A percentile compares a stretch with the other conserved stretches of the same genome.
Evolutionary conservation across 805 yeast genomes (phyloP).

Genomic region (Wickerhamomyces ciferrii): DNA sequence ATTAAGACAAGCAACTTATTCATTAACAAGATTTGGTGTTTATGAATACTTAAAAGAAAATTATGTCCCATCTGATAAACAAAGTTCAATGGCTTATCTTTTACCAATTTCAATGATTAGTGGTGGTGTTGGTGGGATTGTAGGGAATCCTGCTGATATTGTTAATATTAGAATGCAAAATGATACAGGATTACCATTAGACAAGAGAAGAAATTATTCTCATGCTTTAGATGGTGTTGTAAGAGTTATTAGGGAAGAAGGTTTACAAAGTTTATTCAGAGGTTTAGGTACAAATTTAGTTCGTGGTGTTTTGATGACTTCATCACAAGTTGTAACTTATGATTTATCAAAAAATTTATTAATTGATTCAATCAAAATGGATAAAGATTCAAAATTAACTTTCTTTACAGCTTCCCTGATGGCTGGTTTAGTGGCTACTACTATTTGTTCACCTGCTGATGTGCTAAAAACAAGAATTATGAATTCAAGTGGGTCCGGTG

Average conservation of each 20-base stretch:
- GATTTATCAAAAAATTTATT: slow-evolving; percentile 65
- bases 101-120: slow-evolving; percentile 81
- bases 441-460: slow-evolving; percentile 90
- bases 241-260: slow-evolving; percentile 58
- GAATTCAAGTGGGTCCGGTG: slow-evolving; percentile 45
- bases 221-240: slow-evolving; percentile 75
- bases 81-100: slow-evolving; percentile 53
- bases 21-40: slow-evolving; percentile 82
- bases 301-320: slow-evolving; percentile 85
- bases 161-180: slow-evolving; percentile 90
- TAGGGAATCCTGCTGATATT: slow-evolving; percentile 86
- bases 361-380: slow-evolving; percentile 43
- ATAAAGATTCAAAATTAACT: slow-evolving; percentile 58
- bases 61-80: slow-evolving; percentile 32
- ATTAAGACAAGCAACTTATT: slow-evolving; percentile 82
- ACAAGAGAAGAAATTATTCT: slow-evolving; percentile 63
- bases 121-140: slow-evolving; percentile 79
- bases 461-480: slow-evolving; percentile 85
- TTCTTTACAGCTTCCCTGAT: slow-evolving; percentile 74
- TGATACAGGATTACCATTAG: slow-evolving; percentile 63
- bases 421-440: slow-evolving; percentile 87
- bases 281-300: slow-evolving; percentile 29
- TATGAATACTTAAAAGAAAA: slow-evolving; percentile 71
- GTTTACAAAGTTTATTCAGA: slow-evolving; percentile 23
- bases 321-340: slow-evolving; percentile 85